Evolutionary conservation across 2,329 filamentous ascomycete genomes (phyloP).

Genomic region (Colletotrichum sp.): DNA sequence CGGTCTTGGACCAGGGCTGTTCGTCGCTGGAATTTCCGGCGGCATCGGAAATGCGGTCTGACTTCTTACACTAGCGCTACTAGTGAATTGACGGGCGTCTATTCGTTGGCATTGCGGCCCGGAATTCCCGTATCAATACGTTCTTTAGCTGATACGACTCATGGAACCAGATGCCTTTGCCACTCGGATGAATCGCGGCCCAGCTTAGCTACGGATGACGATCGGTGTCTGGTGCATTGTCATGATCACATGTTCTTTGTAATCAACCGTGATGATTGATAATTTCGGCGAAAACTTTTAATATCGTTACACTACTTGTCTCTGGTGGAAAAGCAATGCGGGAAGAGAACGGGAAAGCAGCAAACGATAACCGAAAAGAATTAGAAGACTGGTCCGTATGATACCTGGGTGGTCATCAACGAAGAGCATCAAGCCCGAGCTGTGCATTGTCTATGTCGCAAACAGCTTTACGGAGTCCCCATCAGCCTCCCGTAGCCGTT

Average conservation of each 20-base stretch:
- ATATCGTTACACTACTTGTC: neutral
- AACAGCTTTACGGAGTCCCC: neutral
- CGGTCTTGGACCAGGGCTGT: neutral
- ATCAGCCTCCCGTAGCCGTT: neutral
- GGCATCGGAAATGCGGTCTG: neutral
- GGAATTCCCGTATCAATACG: neutral
- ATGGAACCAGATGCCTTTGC: neutral
- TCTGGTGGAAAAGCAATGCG: neutral
- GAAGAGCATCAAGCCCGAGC: neutral
- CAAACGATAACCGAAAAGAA: neutral
- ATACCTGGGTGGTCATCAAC: accelerated
- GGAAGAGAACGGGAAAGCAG: neutral
- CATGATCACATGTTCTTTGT: neutral
- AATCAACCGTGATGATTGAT: neutral
- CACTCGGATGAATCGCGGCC: neutral
- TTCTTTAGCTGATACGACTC: neutral
- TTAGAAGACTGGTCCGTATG: neutral
- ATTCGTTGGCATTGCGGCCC: neutral
- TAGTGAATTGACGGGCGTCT: neutral
- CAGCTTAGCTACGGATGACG: neutral
- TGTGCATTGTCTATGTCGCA: neutral
- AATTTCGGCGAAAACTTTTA: neutral
- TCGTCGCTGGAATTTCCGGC: neutral
- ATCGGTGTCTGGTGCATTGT: neutral
- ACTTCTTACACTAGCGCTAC: neutral